Percentiles rank a stretch among this genome's conserved stretches.
Conservation (phyloP, 2,329 filamentous ascomycete species). For the Colletotrichum eleusines region DNA sequence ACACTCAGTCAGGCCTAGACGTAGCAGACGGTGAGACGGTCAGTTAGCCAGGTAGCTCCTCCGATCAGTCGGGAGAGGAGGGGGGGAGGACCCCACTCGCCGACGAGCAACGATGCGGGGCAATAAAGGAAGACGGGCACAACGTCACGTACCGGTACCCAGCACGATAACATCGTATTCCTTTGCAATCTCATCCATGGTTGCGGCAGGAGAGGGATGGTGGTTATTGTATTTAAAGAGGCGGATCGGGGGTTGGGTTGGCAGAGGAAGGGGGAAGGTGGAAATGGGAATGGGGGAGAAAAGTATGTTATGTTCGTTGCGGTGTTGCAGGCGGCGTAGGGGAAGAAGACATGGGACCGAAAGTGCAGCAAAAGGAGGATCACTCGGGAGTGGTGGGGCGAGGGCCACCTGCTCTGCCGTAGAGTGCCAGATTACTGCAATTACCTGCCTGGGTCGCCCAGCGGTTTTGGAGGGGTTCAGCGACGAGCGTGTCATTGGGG, state of each 20-base stretch:
- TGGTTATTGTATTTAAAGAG: conserved; percentile 8
- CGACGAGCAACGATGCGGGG: conserved; percentile 46
- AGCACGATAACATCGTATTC: conserved; percentile 99
- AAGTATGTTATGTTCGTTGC: conserved; percentile 29
- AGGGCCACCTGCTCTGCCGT: conserved; percentile 35
- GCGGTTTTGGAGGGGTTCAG: conserved; percentile 37
- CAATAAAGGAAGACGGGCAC: conserved; percentile 44
- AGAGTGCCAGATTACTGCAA: conserved; percentile 25
- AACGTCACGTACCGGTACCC: conserved; percentile 82
- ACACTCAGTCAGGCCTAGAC: conserved; percentile 92
- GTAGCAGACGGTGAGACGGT: conserved; percentile 46
- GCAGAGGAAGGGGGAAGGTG: conserved; percentile 24
- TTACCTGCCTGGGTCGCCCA: background rate
- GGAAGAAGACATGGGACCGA: conserved; percentile 38
- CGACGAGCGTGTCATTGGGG: conserved; percentile 39
- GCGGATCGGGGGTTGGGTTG: conserved; percentile 28
- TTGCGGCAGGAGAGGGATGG: conserved; percentile 49
- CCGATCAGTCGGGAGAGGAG: conserved; percentile 29
- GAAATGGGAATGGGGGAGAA: conserved; percentile 27
- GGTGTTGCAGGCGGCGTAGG: conserved; percentile 30
- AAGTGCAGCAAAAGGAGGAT: conserved; percentile 40
- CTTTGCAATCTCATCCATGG: conserved; percentile 97
- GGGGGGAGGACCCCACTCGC: conserved; percentile 37
- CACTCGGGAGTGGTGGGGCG: conserved; percentile 30
- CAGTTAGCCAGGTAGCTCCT: conserved; percentile 46